Evolutionary conservation across 345 rosid genomes (phyloP).

Genomic region (Gossypium ekmanianum): DNA sequence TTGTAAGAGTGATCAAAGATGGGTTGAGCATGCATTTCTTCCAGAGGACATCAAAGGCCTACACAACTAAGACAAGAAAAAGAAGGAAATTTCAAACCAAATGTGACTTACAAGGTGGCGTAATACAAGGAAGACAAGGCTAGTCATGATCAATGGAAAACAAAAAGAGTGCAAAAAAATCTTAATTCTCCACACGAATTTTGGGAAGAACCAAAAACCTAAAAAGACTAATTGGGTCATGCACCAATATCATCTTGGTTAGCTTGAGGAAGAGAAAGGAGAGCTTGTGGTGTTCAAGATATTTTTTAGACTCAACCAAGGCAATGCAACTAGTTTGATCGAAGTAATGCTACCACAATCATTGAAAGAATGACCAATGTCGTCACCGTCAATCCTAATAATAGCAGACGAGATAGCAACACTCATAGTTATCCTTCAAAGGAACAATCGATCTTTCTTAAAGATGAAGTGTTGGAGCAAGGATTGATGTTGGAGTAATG

Average conservation of each 20-base stretch:
- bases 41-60: conserved; percentile 94
- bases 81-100: conserved; percentile 89
- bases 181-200: conserved; percentile 82
- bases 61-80: conserved; percentile 93
- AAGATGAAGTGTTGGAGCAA: neutral
- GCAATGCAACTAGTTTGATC: conserved; percentile 77
- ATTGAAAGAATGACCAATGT: conserved; percentile 42
- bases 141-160: conserved; percentile 79
- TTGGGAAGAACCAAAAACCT: conserved; percentile 90
- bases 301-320: conserved; percentile 95
- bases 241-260: conserved; percentile 96
- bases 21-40: conserved; percentile 95
- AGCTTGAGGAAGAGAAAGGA: conserved; percentile 94
- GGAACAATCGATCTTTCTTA: conserved; percentile 22
- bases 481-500: neutral
- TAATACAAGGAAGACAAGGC: conserved; percentile 95
- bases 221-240: conserved; percentile 99
- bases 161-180: conserved; percentile 97
- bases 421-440: conserved; percentile 70
- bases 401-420: conserved; percentile 1
- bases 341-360: conserved; percentile 27
- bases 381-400: conserved; percentile 26
- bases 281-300: conserved; percentile 96
- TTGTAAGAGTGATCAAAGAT: conserved; percentile 91
- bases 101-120: conserved; percentile 95